Percentiles rank a stretch among this genome's conserved stretches.
Evolutionary conservation across 2,329 filamentous ascomycete species (phyloP).

Genomic region (Alternaria rosae): DNA sequence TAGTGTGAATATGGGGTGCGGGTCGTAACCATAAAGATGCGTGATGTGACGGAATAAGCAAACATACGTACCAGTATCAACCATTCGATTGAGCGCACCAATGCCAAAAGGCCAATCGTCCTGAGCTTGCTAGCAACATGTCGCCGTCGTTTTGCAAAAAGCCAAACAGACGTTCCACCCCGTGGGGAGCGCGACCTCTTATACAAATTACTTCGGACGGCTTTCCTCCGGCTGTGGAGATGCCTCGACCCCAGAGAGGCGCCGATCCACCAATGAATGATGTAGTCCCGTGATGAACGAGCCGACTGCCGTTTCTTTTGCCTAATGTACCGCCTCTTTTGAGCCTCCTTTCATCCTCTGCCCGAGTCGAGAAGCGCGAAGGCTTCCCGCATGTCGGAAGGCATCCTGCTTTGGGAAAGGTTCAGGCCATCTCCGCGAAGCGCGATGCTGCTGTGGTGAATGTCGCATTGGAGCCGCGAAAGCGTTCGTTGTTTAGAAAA

Average conservation of each 20-base stretch:
- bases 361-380: conserved; percentile 5
- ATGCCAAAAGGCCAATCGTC: neutral
- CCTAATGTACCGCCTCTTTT: conserved; percentile 5
- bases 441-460: neutral
- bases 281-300: conserved; percentile 5
- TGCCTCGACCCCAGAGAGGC: neutral
- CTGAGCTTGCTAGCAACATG: neutral
- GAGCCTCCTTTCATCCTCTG: neutral
- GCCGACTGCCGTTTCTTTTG: conserved; percentile 11
- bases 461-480: neutral
- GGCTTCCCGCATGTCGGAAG: conserved; percentile 5
- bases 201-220: conserved; percentile 17
- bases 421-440: neutral
- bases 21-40: neutral
- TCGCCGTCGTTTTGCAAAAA: neutral
- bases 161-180: conserved; percentile 13
- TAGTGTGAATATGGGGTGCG: neutral
- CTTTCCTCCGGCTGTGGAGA: conserved; percentile 23
- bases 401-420: conserved; percentile 13
- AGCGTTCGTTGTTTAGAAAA: neutral
- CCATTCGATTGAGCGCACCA: neutral
- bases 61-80: neutral
- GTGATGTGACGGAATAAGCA: neutral
- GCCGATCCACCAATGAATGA: conserved; percentile 19
- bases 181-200: conserved; percentile 16